Evolutionary conservation across 305 asterid genomes (phyloP), one percentile per base, ranked within the genome.

Genomic region (Withania somnifera): DNA sequence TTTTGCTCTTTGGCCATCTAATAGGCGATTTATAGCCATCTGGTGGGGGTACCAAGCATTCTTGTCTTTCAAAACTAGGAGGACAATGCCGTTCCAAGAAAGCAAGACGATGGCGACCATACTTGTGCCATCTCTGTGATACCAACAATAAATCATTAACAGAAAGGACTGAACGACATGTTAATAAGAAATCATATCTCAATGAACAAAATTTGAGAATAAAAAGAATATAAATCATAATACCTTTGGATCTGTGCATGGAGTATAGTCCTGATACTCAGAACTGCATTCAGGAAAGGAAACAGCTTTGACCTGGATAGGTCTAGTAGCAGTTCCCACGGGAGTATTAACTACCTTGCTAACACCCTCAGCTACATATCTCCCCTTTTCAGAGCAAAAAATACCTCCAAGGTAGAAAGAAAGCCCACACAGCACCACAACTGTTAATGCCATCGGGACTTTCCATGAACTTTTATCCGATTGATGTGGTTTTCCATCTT

Each of bases 241-340:
- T 82, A 95, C 99, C 93, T 86, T 94, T 32, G 99, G 99, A 89
- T 95, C 99, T 13, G 99, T 95, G 93, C 99, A 95, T 7, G 99
- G 99, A 2, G 99, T 94, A 90, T 90, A 95, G 81, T 92, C 99
- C 85, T 94, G 99, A 82, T 82, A 86, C 56, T 90, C 93, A 4
- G 91, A 84, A 79, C 90, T 78, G 82, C 99, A 95, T 77, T 90
- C 95, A 2, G 97, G 89, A 84, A 95, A 93, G 20, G 86, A 86
- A 47, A 87, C 86, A 20, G 93, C 88, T 84, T 90, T 93, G 22
- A 88, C 67, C 83, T 92, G 97, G 77, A 90, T 86, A 82, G 95
- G 67, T 24, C 85, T 87, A 22, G 87, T 7, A 19, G 87, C 81
- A 32, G 87, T 87, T 60, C 80, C 87, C 77, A 42, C 77, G 38